phyloP scores from a whole-genome alignment of 192 early-diverging fungal species.

The Coemansia sp. region DNA sequence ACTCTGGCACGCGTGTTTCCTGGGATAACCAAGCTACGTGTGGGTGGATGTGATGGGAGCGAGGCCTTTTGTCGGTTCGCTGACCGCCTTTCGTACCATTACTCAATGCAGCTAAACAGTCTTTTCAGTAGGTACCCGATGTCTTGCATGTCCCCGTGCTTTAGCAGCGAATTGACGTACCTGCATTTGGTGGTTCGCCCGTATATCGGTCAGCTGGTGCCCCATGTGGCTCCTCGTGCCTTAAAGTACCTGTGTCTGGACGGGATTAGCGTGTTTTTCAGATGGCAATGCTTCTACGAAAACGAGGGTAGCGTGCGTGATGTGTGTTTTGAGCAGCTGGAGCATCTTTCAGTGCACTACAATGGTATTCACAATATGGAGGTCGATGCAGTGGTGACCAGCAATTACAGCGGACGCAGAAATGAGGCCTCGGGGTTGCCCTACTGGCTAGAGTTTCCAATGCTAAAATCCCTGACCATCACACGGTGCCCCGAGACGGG shows the following conservation, averaged over 20 bases:
- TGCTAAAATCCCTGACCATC: neutral
- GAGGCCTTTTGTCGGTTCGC: constrained; percentile 4
- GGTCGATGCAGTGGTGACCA: constrained; percentile 3
- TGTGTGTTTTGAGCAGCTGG: neutral
- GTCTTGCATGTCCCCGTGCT: neutral
- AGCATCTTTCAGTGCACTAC: neutral
- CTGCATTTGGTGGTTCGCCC: constrained; percentile 1
- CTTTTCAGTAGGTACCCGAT: neutral
- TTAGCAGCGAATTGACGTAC: neutral
- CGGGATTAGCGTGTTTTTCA: neutral
- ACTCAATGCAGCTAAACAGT: neutral
- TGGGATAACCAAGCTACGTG: neutral
- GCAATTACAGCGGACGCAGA: neutral
- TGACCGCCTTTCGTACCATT: constrained; percentile 1
- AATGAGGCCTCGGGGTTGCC: neutral
- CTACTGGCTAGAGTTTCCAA: neutral
- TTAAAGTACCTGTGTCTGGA: neutral
- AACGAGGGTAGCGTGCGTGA: neutral
- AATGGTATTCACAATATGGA: neutral
- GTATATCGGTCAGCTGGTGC: constrained; percentile 3
- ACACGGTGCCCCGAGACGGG: neutral
- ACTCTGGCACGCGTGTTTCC: neutral
- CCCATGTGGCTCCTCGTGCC: neutral
- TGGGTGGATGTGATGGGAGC: neutral
- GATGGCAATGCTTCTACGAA: constrained; percentile 8